phyloP scores from a whole-genome alignment of 169 alveolate genomes.

The Plasmodium coatneyi region DNA sequence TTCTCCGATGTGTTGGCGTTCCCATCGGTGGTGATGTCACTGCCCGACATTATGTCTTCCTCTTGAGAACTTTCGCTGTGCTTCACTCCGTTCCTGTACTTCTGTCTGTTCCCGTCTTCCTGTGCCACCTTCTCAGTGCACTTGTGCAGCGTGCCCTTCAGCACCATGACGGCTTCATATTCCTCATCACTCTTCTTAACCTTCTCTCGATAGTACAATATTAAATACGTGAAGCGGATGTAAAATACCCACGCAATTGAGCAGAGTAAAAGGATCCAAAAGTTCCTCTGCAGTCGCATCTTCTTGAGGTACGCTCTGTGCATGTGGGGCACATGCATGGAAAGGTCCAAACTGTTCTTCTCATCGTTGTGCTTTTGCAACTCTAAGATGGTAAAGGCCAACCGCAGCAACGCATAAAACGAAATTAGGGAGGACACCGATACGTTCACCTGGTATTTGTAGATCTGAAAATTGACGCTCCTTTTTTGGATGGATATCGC shows the following conservation, averaged over 20 bases:
- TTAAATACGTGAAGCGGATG: constrained; percentile 43
- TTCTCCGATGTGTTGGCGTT: not conserved
- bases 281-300: constrained; percentile 61
- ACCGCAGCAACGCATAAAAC: constrained; percentile 39
- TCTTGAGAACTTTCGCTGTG: not conserved
- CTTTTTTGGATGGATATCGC: constrained; percentile 61
- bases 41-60: not conserved
- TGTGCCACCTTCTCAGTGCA: not conserved
- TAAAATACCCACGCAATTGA: constrained; percentile 61
- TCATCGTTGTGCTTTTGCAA: not conserved
- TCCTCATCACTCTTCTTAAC: constrained; percentile 62
- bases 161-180: constrained; percentile 27
- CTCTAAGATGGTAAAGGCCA: constrained; percentile 24
- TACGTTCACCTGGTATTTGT: constrained; percentile 13
- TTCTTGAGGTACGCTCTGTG: constrained; percentile 43
- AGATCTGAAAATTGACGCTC: constrained; percentile 39
- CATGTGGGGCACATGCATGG: not conserved
- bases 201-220: constrained; percentile 44
- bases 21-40: constrained; percentile 33
- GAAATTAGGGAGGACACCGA: constrained; percentile 52
- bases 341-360: not conserved
- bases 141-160: not conserved
- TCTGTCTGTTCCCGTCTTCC: not conserved
- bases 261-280: constrained; percentile 57
- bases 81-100: not conserved